These are phyloP conservation scores for Fusarium pseudonygamai DNA, from an alignment of 2,329 filamentous ascomycete species.

Conservation along the genomic window DNA sequence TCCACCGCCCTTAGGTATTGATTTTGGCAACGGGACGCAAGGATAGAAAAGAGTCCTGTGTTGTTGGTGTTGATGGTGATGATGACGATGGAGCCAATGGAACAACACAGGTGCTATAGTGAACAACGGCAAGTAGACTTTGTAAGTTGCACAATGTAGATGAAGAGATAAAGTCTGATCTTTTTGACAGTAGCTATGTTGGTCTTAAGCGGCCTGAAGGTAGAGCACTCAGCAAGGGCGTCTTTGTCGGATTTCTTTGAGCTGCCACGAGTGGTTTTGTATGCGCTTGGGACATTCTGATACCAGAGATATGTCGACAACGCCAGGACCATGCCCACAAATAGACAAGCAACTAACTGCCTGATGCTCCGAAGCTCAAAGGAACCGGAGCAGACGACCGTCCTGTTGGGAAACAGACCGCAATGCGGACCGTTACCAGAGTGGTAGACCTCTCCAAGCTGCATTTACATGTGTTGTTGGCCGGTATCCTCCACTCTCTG, in stretches of 20 bases:
- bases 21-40: background rate
- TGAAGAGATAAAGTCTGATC: conserved; percentile 17
- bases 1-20: conserved; percentile 1
- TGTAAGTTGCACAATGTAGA: conserved; percentile 23
- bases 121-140: conserved; percentile 1
- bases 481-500: conserved; percentile 17
- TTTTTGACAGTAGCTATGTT: conserved; percentile 37
- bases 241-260: conserved; percentile 42
- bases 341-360: conserved; percentile 41
- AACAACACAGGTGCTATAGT: conserved; percentile 1
- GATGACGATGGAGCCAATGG: background rate
- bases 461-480: conserved; percentile 42
- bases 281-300: conserved; percentile 30
- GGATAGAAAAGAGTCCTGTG: background rate
- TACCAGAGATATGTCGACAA: conserved; percentile 27
- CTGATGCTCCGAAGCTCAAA: conserved; percentile 35
- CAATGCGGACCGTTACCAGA: conserved; percentile 33
- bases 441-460: conserved; percentile 36
- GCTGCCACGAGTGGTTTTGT: conserved; percentile 31
- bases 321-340: conserved; percentile 40
- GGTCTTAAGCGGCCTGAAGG: conserved; percentile 30
- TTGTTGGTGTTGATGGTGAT: background rate
- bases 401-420: conserved; percentile 34
- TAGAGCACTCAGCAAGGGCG: conserved; percentile 18
- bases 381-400: conserved; percentile 17